These are phyloP conservation scores for Alternaria gaisen DNA, from an alignment of 2,329 filamentous ascomycete species.

Conservation along the genomic window DNA sequence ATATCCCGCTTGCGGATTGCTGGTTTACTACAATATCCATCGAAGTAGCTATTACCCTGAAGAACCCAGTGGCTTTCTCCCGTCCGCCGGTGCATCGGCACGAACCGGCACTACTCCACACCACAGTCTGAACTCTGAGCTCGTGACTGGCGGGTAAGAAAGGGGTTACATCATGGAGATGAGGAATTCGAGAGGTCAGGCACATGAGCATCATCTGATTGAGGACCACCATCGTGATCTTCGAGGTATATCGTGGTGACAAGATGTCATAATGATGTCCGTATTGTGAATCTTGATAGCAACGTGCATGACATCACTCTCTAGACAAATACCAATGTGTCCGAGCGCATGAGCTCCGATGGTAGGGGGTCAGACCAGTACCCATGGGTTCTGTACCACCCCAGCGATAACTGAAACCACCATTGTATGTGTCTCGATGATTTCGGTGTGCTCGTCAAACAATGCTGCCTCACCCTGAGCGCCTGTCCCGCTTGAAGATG, in stretches of 20 bases:
- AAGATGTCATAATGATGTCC: not conserved
- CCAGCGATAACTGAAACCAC: not conserved
- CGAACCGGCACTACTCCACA: not conserved
- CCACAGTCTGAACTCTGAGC: not conserved
- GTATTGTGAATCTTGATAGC: not conserved
- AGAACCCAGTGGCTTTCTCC: not conserved
- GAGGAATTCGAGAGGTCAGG: not conserved
- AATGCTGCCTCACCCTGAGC: conserved; percentile 13
- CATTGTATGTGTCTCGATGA: not conserved
- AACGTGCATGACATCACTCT: not conserved
- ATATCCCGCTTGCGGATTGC: not conserved
- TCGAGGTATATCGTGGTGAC: not conserved
- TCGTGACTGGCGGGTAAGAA: not conserved
- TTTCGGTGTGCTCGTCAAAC: not conserved
- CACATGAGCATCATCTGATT: not conserved
- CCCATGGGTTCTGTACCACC: too few relatives aligned
- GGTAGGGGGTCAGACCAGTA: not conserved
- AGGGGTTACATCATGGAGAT: not conserved
- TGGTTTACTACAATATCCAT: not conserved
- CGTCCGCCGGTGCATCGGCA: not conserved
- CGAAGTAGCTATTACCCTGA: not conserved
- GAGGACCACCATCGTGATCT: not conserved
- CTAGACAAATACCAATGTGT: not conserved
- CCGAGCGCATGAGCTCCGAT: not conserved
- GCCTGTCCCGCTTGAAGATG: conserved; percentile 41